A percentile compares a stretch with the other conserved stretches of the same genome.
Evolutionary conservation across 495 filamentous ascomycete genomes (phyloP).

Genomic region (Neurospora sp.): DNA sequence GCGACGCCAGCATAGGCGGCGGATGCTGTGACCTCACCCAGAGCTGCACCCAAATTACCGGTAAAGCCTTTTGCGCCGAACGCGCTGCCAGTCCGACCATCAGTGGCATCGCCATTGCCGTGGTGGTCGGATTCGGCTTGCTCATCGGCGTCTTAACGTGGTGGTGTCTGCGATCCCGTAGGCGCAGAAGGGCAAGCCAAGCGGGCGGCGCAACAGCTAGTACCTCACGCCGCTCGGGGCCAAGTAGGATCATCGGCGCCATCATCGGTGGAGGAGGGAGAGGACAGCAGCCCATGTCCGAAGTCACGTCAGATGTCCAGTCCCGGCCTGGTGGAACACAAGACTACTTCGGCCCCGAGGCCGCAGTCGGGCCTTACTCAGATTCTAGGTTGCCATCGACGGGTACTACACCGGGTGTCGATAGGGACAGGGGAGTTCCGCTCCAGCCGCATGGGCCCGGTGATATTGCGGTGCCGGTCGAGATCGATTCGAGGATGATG

Average conservation of each 20-base stretch:
- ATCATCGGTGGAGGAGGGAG: conserved; percentile 2
- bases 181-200: conserved; percentile 14
- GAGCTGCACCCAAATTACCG: conserved; percentile 54
- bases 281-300: conserved; percentile 14
- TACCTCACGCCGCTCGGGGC: not conserved
- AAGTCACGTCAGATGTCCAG: conserved; percentile 15
- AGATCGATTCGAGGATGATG: conserved; percentile 19
- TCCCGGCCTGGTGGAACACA: conserved; percentile 16
- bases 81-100: conserved; percentile 29
- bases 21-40: conserved; percentile 67
- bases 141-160: conserved; percentile 27
- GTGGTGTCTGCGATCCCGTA: conserved; percentile 20
- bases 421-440: conserved; percentile 11
- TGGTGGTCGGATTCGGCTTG: conserved; percentile 25
- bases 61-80: conserved; percentile 36
- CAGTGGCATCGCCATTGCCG: conserved; percentile 30
- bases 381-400: conserved; percentile 10
- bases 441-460: conserved; percentile 19
- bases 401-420: conserved; percentile 9
- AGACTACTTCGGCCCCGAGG: conserved; percentile 25
- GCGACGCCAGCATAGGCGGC: conserved; percentile 52
- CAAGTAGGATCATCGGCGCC: conserved; percentile 1
- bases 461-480: conserved; percentile 25
- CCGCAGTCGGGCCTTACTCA: conserved; percentile 25
- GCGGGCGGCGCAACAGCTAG: not conserved